phyloP scores from a whole-genome alignment of 176 grass and related monocot species.

The Paspalum vaginatum region DNA sequence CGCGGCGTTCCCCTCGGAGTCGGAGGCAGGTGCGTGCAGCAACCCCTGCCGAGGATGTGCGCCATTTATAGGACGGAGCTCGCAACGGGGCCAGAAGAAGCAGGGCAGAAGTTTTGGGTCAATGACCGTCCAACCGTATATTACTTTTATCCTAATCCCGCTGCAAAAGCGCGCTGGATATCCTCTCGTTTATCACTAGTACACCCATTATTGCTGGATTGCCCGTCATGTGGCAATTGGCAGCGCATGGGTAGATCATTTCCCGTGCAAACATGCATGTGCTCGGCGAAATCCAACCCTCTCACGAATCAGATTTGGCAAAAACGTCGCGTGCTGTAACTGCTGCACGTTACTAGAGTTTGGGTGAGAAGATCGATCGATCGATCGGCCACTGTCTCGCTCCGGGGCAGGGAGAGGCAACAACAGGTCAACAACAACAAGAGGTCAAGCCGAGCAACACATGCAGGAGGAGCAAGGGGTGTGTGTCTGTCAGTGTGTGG shows the following conservation, averaged over 20 bases:
- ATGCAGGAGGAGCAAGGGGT: background rate
- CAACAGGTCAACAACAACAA: too few species aligned
- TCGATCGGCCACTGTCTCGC: background rate
- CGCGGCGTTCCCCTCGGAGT: background rate
- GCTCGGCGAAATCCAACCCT: background rate
- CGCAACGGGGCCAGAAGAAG: background rate
- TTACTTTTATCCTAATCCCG: background rate
- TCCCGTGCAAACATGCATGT: background rate
- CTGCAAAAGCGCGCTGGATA: background rate
- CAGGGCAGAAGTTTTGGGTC: background rate
- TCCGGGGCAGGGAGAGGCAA: background rate
- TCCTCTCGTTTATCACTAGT: background rate
- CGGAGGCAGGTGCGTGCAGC: too few species aligned
- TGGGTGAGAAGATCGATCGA: background rate
- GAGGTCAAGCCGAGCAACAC: too few species aligned
- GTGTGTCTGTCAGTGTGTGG: background rate
- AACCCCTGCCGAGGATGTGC: too few species aligned
- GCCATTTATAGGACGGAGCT: conserved; percentile 15
- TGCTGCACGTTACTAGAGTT: background rate
- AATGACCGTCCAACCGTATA: background rate
- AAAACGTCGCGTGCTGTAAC: background rate
- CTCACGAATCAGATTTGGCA: background rate
- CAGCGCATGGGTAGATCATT: background rate
- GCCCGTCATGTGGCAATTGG: background rate
- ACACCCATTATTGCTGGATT: background rate